These are phyloP conservation scores for Metschnikowia colocasiae DNA, from an alignment of 805 yeast species.

Conservation along the genomic window DNA sequence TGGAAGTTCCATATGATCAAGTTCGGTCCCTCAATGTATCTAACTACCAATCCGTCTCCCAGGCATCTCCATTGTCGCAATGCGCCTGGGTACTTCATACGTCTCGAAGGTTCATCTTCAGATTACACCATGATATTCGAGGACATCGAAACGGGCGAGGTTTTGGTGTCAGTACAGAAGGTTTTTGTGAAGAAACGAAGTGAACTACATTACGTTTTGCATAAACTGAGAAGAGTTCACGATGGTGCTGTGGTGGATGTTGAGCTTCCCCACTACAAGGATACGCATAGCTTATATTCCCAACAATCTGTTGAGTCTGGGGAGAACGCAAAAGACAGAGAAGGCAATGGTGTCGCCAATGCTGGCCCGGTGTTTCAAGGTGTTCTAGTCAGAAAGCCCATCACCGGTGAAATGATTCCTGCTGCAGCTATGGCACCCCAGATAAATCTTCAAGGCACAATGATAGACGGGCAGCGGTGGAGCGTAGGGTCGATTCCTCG, in stretches of 20 bases:
- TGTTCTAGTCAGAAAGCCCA: constrained; percentile 3
- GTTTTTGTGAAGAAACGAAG: background rate
- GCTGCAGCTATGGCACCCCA: constrained; percentile 8
- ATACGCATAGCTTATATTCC: background rate
- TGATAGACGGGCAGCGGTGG: constrained; percentile 17
- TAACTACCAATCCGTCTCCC: constrained; percentile 64
- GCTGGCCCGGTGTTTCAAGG: background rate
- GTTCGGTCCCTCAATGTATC: constrained; percentile 52
- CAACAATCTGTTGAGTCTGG: background rate
- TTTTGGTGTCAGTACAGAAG: constrained; percentile 10
- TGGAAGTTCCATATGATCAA: constrained; percentile 65
- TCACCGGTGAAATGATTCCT: constrained; percentile 9
- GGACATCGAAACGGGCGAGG: constrained; percentile 16
- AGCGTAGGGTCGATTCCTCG: constrained; percentile 44
- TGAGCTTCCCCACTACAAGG: background rate
- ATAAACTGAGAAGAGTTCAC: constrained; percentile 1
- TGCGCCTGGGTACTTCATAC: constrained; percentile 61
- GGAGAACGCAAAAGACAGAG: background rate
- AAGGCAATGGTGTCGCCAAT: background rate
- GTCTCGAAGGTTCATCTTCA: background rate
- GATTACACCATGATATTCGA: constrained; percentile 14
- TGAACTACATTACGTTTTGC: constrained; percentile 8
- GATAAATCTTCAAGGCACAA: constrained; percentile 6
- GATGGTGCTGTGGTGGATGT: constrained; percentile 6
- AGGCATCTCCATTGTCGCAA: constrained; percentile 56